Evolutionary conservation across 164 flowering plant genomes (phyloP), one percentile per base, ranked within the genome.

Genomic region (Sedum album): DNA sequence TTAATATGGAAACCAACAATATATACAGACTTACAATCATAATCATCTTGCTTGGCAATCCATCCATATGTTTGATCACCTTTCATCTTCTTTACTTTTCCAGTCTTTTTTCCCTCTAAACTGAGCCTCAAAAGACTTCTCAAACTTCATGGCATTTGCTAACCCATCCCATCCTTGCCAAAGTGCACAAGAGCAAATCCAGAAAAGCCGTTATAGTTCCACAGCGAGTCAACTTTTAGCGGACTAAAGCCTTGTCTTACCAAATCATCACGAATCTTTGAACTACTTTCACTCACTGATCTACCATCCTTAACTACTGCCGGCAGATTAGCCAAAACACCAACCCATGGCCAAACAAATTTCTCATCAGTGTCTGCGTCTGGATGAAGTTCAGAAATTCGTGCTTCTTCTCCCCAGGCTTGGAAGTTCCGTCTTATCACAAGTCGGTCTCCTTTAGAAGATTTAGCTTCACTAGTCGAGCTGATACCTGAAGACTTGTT

Each of bases 261-360:
- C 49, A 82, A 76, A n/a, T 83, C 83, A 13, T 82, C 83, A 66
- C 64, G 76, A 3, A 83, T 57, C 28, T 74, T 82, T 5, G 73
- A 39, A 61, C 87, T 87, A 82, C 89, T 81, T 39, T 78, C 86
- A 4, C 82, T 89, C 21, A 79, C 83, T 74, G 68, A 48, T 31
- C 70, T 60, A 17, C 84, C 87, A 46, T 65, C 67, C n/a, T 77
- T 70, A 20, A 18, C 1, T 38, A 74, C 71, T 28, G 68, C 72
- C 21, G 76, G 79, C n/a, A 85, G 60, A 41, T 87, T 87, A 10
- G 84, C 88, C 44, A 87, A 53, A 31, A 87, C 69, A 0, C 83
- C 90, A 78, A 74, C 74, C 83, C 82, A 80, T 17, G 93, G 93
- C 73, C 76, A 82, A 21, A 82, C 90, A 73, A 82, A 83, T 46